phyloP scores from a whole-genome alignment of 1,284 basidiomycete genomes.

The Pascua sp. region DNA sequence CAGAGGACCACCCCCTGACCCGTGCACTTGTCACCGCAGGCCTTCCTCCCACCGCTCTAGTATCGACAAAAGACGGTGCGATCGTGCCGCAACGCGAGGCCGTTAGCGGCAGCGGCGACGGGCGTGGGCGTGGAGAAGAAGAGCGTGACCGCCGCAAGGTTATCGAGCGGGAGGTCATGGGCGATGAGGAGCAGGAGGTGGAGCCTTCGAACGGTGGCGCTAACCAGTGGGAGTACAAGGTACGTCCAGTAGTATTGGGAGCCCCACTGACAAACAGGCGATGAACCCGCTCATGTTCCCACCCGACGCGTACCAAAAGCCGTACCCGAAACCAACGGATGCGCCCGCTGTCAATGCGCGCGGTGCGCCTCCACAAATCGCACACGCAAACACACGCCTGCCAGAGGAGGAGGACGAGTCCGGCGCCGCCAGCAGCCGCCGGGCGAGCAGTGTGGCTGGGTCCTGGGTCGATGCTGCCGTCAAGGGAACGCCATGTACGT shows the following conservation, averaged over 20 bases:
- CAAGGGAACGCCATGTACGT: conserved; percentile 58
- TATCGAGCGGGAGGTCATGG: conserved; percentile 55
- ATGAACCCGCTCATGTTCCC: conserved; percentile 84
- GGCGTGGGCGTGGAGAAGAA: conserved; percentile 32
- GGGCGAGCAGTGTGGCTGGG: conserved; percentile 75
- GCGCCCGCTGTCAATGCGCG: neutral
- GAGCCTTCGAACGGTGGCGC: conserved; percentile 1
- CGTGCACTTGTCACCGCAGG: conserved; percentile 43
- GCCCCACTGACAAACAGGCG: conserved; percentile 11
- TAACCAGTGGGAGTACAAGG: conserved; percentile 78
- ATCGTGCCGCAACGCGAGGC: conserved; percentile 43
- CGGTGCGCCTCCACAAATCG: conserved; percentile 62
- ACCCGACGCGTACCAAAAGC: conserved; percentile 81
- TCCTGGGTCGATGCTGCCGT: conserved; percentile 87
- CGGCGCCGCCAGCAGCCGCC: conserved; percentile 42
- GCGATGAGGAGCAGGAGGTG: conserved; percentile 59
- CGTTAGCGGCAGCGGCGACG: conserved; percentile 31
- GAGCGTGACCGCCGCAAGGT: conserved; percentile 27
- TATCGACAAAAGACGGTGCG: conserved; percentile 36
- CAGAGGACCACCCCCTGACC: conserved; percentile 39
- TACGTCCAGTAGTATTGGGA: conserved; percentile 37
- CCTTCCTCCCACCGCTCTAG: conserved; percentile 44
- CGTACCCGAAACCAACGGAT: conserved; percentile 54
- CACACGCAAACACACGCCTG: conserved; percentile 73
- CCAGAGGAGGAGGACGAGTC: conserved; percentile 57